Conservation (phyloP, 208 protist species). For the Trypanosoma congolense region DNA sequence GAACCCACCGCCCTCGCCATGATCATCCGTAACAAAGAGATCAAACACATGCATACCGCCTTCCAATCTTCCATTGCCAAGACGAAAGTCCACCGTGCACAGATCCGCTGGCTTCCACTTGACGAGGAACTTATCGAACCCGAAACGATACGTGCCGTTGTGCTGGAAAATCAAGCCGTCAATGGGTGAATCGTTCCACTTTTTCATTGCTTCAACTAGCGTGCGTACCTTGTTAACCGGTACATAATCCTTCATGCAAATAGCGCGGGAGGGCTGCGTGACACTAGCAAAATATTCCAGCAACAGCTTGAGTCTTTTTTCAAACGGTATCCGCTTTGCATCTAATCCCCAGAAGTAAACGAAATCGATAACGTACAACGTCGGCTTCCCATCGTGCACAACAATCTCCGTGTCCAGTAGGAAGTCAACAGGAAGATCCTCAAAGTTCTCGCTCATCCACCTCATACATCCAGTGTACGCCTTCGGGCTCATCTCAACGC, state of each 20-base stretch:
- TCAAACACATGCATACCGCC: conserved; percentile 43
- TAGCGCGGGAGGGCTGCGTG: background rate
- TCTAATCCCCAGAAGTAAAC: conserved; percentile 74
- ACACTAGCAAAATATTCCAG: conserved; percentile 41
- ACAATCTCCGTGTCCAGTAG: conserved; percentile 75
- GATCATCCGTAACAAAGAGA: conserved; percentile 49
- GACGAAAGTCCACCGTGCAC: conserved; percentile 83
- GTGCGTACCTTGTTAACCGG: conserved; percentile 56
- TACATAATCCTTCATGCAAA: conserved; percentile 74
- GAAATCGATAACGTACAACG: conserved; percentile 75
- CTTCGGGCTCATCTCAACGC: conserved; percentile 18
- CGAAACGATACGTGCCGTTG: conserved; percentile 62
- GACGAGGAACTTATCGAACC: conserved; percentile 56
- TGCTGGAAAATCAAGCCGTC: conserved; percentile 87
- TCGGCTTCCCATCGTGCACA: conserved; percentile 18
- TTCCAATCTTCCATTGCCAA: conserved; percentile 36
- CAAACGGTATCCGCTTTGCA: conserved; percentile 45
- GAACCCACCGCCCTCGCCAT: conserved; percentile 15
- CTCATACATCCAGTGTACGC: conserved; percentile 7
- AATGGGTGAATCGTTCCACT: conserved; percentile 36
- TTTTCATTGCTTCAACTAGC: conserved; percentile 49
- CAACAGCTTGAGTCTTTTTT: conserved; percentile 48
- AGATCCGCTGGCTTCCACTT: conserved; percentile 86
- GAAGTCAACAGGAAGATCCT: conserved; percentile 37
- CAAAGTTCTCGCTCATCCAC: conserved; percentile 1